A percentile compares a stretch with the other conserved stretches of the same genome.
Conservation (phyloP, 495 filamentous ascomycete species). For the Penicillium flavigenum region DNA sequence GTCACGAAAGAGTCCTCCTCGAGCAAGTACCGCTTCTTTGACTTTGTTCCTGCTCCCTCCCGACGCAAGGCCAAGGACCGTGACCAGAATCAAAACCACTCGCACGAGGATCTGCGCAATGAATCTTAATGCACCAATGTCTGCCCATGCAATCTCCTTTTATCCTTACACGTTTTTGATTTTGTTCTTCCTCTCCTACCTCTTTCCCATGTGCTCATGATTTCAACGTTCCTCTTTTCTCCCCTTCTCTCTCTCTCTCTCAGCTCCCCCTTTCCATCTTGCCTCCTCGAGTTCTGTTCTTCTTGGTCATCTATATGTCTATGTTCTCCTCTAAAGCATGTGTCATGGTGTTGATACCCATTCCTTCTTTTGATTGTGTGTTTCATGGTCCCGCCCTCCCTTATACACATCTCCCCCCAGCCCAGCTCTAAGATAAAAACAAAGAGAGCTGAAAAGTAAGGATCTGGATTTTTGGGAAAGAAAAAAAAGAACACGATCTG, state of each 20-base stretch:
- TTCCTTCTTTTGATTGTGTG: constrained; percentile 23
- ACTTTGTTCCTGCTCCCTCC: constrained; percentile 46
- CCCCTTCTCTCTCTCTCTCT: constrained; percentile 18
- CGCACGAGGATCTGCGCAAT: constrained; percentile 41
- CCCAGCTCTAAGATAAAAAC: constrained; percentile 4
- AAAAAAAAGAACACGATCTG: constrained; percentile 8
- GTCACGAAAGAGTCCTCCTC: constrained; percentile 46
- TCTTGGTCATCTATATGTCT: constrained; percentile 23
- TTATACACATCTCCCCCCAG: constrained; percentile 3
- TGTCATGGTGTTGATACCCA: constrained; percentile 54
- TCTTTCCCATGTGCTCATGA: constrained; percentile 38
- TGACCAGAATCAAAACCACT: constrained; percentile 41
- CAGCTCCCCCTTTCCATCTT: constrained; percentile 12
- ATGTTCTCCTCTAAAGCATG: constrained; percentile 39
- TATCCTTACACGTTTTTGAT: constrained; percentile 7
- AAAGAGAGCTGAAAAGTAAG: constrained; percentile 2
- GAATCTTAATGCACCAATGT: constrained; percentile 28
- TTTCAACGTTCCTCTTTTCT: constrained; percentile 34
- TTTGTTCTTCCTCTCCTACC: constrained; percentile 13
- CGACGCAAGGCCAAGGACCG: constrained; percentile 48
- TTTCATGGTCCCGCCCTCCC: constrained; percentile 13
- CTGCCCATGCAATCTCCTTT: constrained; percentile 9
- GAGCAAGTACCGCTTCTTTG: constrained; percentile 50
- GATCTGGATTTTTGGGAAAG: constrained; percentile 1
- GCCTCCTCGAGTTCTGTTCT: constrained; percentile 11